Percentiles rank a stretch among this genome's conserved stretches.
Conservation (phyloP, 148 eudicot species). For the Rheum nobile region DNA sequence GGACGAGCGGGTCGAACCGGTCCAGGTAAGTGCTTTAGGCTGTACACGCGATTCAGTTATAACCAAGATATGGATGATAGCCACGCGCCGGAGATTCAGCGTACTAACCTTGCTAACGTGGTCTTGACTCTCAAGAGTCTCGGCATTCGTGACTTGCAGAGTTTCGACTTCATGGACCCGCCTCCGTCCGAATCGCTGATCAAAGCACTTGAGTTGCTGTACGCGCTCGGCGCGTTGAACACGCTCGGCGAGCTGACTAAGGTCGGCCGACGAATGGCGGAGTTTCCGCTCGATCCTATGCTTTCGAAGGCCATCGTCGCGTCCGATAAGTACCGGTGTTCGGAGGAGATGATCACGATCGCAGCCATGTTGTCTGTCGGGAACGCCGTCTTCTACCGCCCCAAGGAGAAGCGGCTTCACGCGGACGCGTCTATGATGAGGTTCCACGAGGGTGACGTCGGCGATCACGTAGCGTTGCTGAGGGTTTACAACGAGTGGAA, state of each 20-base stretch:
- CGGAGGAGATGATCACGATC: conserved; percentile 47
- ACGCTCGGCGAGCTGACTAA: conserved; percentile 35
- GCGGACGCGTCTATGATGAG: neutral
- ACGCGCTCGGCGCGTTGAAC: conserved; percentile 35
- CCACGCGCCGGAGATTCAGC: conserved; percentile 35
- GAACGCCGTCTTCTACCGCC: conserved; percentile 31
- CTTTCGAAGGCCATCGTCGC: conserved; percentile 55
- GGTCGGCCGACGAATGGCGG: conserved; percentile 60
- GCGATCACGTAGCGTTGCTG: neutral
- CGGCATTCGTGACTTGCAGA: conserved; percentile 27
- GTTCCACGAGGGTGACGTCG: neutral
- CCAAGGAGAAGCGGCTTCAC: neutral
- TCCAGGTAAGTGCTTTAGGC: conserved; percentile 56
- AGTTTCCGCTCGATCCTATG: conserved; percentile 66
- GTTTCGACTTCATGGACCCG: conserved; percentile 49
- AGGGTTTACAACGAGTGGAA: conserved; percentile 62
- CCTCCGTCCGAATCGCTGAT: conserved; percentile 35
- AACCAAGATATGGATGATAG: conserved; percentile 40
- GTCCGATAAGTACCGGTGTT: conserved; percentile 36
- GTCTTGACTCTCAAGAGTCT: conserved; percentile 43
- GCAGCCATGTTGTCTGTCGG: conserved; percentile 67
- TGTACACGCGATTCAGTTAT: conserved; percentile 46
- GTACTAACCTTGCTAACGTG: conserved; percentile 42
- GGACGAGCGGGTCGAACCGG: conserved; percentile 65
- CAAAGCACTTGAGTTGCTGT: conserved; percentile 35